Base-by-base conservation (phyloP, 2,329 filamentous ascomycete species). In the Trichoderma sp. region DNA sequence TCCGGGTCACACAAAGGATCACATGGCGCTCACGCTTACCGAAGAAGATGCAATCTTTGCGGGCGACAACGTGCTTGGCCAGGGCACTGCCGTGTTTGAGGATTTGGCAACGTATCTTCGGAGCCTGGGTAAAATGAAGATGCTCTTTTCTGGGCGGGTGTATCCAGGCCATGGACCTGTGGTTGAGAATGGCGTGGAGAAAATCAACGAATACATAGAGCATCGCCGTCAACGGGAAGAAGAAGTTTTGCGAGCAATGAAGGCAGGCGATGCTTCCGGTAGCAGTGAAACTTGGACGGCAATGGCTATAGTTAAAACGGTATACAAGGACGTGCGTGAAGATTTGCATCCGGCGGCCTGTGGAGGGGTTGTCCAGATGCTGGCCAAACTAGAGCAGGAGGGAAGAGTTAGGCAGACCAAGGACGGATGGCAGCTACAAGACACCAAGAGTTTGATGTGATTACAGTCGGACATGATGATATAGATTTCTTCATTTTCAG, bases 111-210 rank as follows among this genome's bases (percentile, higher is more conserved):
- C 82, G 0, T 97, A 96, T 77, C 82, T 96, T 71, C 76, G 79
- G 24, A 93, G 89, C 70, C 82, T 97, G 14, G 83, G 88, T 49
- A 84, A 84, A 72, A 96, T 97, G 93, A 83, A 84, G 57, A 78
- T 80, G 27, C 81, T 89, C 7, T 92, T 92, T 73, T 79, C 79
- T 0, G 91, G 92, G 1, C 84, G 88, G 59, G 93, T 90, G 2
- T 98, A 97, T 77, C 95, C 96, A 0, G 95, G 92, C 4, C 96
- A 99, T 76, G 96, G 96, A 0, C 86, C 90, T 0, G 88, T 96
- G 3, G 85, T 98, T 29, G 86, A 89, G 47, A 86, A 96, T 71
- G 92, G 92, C 0, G 87, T 84, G 29, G 83, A 81, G 29, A 95
- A 89, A 77, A 91, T 98, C 65, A 74, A 81, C 24, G 93, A 97